Conservation (phyloP, 805 yeast species). For the Spathaspora passalidarum region DNA sequence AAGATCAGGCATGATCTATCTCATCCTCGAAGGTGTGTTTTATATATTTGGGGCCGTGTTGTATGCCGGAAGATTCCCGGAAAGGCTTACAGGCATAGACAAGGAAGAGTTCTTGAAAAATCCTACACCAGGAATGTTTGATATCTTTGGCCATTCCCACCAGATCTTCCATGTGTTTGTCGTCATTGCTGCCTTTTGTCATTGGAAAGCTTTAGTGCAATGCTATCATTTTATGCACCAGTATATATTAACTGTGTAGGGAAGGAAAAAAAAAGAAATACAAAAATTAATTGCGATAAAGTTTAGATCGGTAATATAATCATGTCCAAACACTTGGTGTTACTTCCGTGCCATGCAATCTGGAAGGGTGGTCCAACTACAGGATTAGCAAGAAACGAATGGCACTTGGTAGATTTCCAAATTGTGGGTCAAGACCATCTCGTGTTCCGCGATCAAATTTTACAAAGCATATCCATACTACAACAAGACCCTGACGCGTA, state of each 20-base stretch:
- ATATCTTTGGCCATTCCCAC: conserved; percentile 76
- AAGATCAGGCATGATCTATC: conserved; percentile 59
- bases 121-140: conserved; percentile 41
- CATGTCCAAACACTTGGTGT: conserved; percentile 20
- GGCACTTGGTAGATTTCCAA: conserved; percentile 71
- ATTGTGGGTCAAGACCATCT: conserved; percentile 65
- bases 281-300: neutral
- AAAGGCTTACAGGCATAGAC: conserved; percentile 42
- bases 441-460: conserved; percentile 61
- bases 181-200: conserved; percentile 73
- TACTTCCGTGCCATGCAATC: conserved; percentile 55
- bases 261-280: too few relatives aligned
- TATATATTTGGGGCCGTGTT: conserved; percentile 78
- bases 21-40: conserved; percentile 65
- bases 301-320: neutral
- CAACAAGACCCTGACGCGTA: conserved; percentile 25
- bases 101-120: conserved; percentile 12
- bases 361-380: conserved; percentile 46
- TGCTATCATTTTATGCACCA: conserved; percentile 53
- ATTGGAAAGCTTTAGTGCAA: conserved; percentile 58
- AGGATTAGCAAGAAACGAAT: conserved; percentile 52
- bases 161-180: conserved; percentile 80
- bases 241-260: too few relatives aligned
- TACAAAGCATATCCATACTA: conserved; percentile 38
- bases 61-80: conserved; percentile 80